These are phyloP conservation scores for Allium sativum DNA, from an alignment of 106 monocot genomes.

Conservation along the genomic window DNA sequence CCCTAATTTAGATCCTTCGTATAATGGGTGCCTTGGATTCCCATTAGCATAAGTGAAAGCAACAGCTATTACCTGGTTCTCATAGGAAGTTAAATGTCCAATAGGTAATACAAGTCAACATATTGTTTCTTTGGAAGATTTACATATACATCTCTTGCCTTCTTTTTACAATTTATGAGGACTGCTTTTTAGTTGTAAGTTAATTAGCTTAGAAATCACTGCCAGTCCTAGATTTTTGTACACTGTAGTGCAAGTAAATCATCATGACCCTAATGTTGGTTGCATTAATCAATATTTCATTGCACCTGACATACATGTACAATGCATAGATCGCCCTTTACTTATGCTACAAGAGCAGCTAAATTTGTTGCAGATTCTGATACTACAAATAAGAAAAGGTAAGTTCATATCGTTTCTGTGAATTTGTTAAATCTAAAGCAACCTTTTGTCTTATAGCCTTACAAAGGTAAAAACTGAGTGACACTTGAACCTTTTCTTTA, in stretches of 20 bases:
- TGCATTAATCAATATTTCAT: too few species aligned
- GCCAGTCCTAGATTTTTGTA: too few species aligned
- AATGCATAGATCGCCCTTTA: conserved; percentile 77
- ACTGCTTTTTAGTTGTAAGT: conserved; percentile 85
- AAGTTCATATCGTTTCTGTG: too few species aligned
- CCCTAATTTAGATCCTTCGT: conserved; percentile 70
- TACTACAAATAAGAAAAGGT: too few species aligned
- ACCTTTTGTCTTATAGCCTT: too few species aligned
- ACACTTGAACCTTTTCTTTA: too few species aligned
- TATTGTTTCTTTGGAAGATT: conserved; percentile 84
- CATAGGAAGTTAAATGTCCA: conserved; percentile 72
- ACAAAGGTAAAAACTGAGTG: too few species aligned
- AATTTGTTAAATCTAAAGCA: too few species aligned
- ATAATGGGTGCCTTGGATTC: conserved; percentile 99
- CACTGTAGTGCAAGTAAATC: too few species aligned
- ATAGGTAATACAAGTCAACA: conserved; percentile 63
- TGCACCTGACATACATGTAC: conserved; percentile 1
- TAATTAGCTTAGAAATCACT: neutral
- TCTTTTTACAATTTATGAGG: conserved; percentile 89
- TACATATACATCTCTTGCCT: conserved; percentile 82
- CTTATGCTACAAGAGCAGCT: too few species aligned
- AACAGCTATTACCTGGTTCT: conserved; percentile 63
- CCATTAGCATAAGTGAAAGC: conserved; percentile 89
- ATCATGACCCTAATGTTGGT: too few species aligned
- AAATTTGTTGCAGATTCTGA: too few species aligned